Conservation (phyloP, 208 protist species). For the Blastocrithidia nonstop region DNA sequence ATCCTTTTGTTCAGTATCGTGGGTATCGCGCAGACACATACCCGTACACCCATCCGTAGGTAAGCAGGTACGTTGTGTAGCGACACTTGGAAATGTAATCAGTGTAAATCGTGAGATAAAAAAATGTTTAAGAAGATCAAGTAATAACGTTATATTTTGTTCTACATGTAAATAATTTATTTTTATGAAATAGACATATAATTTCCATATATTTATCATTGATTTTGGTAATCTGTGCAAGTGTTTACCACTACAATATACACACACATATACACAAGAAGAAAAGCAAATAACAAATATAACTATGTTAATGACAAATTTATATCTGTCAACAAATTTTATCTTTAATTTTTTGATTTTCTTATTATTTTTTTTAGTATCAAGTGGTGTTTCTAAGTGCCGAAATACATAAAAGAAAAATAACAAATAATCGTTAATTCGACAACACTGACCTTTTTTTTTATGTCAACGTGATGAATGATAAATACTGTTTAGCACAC, state of each 20-base stretch:
- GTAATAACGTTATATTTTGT: neutral
- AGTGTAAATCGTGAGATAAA: neutral
- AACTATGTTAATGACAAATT: no score
- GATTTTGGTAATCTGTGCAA: no score
- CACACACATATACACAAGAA: neutral
- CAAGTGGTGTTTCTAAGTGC: no score
- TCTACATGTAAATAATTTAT: neutral
- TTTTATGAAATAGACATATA: neutral
- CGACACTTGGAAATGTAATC: constrained; percentile 20
- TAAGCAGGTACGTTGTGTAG: constrained; percentile 26
- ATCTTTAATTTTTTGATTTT: no score
- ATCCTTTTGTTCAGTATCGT: constrained; percentile 54
- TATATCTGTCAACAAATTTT: no score
- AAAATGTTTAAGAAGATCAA: neutral
- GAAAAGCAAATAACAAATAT: neutral
- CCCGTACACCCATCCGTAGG: constrained; percentile 56
- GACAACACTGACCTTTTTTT: no score
- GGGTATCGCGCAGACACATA: constrained; percentile 56
- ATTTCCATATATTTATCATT: neutral
- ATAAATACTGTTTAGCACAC: no score
- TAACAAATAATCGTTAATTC: no score
- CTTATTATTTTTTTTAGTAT: no score
- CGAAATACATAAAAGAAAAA: no score
- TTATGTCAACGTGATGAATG: no score
- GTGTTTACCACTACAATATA: neutral